Base-by-base conservation (phyloP, 192 early-diverging fungal species). In the Geranomyces variabilis region DNA sequence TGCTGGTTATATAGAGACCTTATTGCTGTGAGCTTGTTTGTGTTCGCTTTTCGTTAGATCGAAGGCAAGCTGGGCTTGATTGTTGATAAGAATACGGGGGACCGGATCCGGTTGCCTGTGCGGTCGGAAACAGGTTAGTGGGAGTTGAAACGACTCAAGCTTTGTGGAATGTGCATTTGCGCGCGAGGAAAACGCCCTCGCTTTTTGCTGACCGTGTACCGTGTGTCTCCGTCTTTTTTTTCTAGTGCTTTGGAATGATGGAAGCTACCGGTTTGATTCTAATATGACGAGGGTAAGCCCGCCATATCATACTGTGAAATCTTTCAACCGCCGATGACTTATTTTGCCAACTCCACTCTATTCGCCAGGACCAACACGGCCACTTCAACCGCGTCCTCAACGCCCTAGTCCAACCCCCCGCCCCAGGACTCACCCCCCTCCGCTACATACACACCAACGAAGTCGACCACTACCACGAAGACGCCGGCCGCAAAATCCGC, bases 51-150 rank as follows among this genome's bases (percentile, higher is more conserved):
- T n/a, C n/a, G n/a, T n/a, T 28, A 94, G 89, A 94, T 97, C 69
- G 95, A 97, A 75, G 93, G 91, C n/a, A 97, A 97, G 77, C 81
- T 97, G 12, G 95, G 95, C 8, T 63, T 87, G 46, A 75, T 97
- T 22, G 73, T 93, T 7, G 90, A 93, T 67, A 91, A 87, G 62
- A 75, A 71, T 15, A 88, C 86, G 0, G 69, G 81, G 0, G 65
- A 81, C 56, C 84, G 93, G 29, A 72, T 94, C 22, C 68, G 71
- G 21, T 71, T 95, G 51, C 89, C 89, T 1, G 86, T 93, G 30
- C 36, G 70, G 36, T 84, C 82, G 63, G 90, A 90, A 82, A 86
- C 88, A 61, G 90, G 83, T 85, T 41, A 41, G 36, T 3, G 5
- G 36, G 36, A 41, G 10, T 7, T 3, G 10, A 41, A 41, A 10